Conservation (phyloP, 2,329 filamentous ascomycete genomes). For the Cordyceps fumosorosea region DNA sequence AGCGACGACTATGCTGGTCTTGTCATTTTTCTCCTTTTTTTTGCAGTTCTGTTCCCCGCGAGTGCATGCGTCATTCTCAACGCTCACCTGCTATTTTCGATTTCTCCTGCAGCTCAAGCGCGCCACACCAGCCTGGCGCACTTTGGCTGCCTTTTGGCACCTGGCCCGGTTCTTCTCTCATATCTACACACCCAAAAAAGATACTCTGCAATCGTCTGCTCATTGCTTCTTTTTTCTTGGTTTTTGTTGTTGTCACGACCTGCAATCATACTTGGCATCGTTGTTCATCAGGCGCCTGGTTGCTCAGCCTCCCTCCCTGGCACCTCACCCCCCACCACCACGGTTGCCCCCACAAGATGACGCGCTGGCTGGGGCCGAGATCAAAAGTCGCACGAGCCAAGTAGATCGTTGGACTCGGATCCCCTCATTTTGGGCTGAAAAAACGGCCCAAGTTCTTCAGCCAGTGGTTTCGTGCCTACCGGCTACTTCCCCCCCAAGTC, state of each 20-base stretch:
- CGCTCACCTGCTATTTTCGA: slow-evolving; percentile 2
- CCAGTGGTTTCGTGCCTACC: too few relatives aligned
- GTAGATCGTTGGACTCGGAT: too few relatives aligned
- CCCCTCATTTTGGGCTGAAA: too few relatives aligned
- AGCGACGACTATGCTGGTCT: too few relatives aligned
- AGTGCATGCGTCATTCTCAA: background rate
- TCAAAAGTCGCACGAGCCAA: background rate
- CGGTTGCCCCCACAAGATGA: background rate
- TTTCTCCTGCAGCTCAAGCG: background rate
- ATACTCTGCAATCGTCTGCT: background rate
- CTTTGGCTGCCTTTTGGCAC: background rate
- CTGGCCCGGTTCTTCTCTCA: background rate
- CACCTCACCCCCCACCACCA: background rate
- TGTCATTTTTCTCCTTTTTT: background rate
- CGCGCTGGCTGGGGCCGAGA: background rate
- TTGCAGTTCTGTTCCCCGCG: background rate
- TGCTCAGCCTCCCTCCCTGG: background rate
- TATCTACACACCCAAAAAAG: background rate
- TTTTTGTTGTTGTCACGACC: background rate
- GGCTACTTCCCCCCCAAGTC: too few relatives aligned
- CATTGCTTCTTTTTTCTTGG: background rate
- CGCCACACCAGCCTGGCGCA: background rate
- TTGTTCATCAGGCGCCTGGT: background rate
- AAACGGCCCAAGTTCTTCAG: too few relatives aligned
- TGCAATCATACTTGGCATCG: too few relatives aligned